Evolutionary conservation across 225 moss, liverwort and hornwort genomes (phyloP).

Genomic region (Asterella californica): DNA sequence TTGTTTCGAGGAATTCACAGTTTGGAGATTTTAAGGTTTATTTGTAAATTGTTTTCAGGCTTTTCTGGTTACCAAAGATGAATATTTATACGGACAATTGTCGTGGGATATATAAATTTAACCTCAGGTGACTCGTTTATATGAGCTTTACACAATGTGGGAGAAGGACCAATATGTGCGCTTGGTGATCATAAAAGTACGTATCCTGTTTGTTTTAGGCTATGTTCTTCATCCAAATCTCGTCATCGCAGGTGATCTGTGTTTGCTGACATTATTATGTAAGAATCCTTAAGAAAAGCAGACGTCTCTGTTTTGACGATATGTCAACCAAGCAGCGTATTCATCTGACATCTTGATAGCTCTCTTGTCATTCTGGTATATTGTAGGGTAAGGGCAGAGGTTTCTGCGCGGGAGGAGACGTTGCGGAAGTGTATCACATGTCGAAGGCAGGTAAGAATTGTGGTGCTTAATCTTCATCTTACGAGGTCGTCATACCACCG

Average conservation of each 20-base stretch:
- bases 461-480: slow-evolving; percentile 1
- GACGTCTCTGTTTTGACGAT: no score
- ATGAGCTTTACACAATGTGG: slow-evolving; percentile 81
- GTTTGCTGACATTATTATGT: no score
- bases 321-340: no score
- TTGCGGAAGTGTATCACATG: slow-evolving; percentile 65
- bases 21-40: no score
- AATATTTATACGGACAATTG: no score
- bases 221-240: background rate
- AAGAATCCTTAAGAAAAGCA: no score
- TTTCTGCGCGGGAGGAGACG: slow-evolving; percentile 98
- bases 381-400: slow-evolving; percentile 81
- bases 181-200: slow-evolving; percentile 86
- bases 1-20: no score
- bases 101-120: no score
- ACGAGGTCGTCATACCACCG: no score
- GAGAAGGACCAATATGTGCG: slow-evolving; percentile 91
- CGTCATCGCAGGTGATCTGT: no score
- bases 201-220: slow-evolving; percentile 8
- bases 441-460: slow-evolving; percentile 53
- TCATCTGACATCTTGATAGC: background rate
- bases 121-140: slow-evolving; percentile 44
- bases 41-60: no score
- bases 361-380: background rate
- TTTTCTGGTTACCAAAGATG: no score